Evolutionary conservation across 495 filamentous ascomycete genomes (phyloP).

Genomic region (Talaromyces thailandensis): DNA sequence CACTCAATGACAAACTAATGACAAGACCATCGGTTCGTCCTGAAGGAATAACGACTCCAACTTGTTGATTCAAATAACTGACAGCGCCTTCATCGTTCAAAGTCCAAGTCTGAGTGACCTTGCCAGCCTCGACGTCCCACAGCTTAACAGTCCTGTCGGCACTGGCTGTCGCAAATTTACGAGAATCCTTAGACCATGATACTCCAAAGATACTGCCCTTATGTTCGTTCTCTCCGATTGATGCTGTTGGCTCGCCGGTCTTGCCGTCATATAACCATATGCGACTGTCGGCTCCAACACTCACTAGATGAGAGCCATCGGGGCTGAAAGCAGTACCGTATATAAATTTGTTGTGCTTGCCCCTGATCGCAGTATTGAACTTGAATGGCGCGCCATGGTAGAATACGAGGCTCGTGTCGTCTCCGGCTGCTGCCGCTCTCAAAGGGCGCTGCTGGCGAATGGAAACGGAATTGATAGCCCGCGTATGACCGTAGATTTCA

Average conservation of each 20-base stretch:
- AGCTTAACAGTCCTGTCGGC: conserved; percentile 87
- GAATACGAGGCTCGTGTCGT: conserved; percentile 84
- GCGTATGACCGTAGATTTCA: conserved; percentile 83
- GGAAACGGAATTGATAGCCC: conserved; percentile 81
- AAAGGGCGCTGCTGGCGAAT: conserved; percentile 84
- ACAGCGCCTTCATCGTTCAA: conserved; percentile 73
- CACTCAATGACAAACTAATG: conserved; percentile 78
- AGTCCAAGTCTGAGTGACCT: conserved; percentile 70
- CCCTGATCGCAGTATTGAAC: conserved; percentile 68
- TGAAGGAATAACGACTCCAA: conserved; percentile 86
- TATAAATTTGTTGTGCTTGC: conserved; percentile 79
- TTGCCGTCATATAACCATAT: conserved; percentile 96
- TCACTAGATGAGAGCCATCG: conserved; percentile 74
- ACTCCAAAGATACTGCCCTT: conserved; percentile 88
- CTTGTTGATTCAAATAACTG: conserved; percentile 77
- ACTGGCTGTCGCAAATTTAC: conserved; percentile 80
- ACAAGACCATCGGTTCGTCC: conserved; percentile 77
- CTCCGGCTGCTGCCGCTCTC: conserved; percentile 81
- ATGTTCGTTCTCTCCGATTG: conserved; percentile 77
- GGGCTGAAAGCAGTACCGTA: conserved; percentile 86
- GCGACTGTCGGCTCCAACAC: conserved; percentile 77
- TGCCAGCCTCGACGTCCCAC: conserved; percentile 78
- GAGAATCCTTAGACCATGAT: conserved; percentile 85
- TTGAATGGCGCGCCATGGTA: conserved; percentile 93
- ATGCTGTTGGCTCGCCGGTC: conserved; percentile 69